Evolutionary conservation across 2,329 filamentous ascomycete genomes (phyloP).

Genomic region (Beauveria medogensis): DNA sequence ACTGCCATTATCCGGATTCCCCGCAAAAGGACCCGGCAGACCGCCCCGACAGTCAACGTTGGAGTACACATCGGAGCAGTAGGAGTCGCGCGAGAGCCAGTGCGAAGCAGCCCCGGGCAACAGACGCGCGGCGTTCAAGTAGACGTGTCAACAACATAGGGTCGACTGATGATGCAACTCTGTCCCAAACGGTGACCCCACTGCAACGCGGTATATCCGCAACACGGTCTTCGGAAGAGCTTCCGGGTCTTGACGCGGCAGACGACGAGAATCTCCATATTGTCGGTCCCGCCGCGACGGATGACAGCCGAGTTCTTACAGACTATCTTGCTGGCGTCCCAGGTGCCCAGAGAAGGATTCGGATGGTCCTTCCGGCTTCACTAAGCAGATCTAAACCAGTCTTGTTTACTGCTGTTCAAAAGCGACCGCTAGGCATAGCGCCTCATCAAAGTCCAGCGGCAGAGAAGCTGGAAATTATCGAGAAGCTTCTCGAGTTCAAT

Average conservation of each 20-base stretch:
- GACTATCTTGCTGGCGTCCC: constrained; percentile 40
- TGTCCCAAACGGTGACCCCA: background rate
- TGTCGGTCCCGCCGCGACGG: constrained; percentile 50
- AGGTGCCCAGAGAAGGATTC: constrained; percentile 21
- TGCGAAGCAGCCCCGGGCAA: too few species aligned
- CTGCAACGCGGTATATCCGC: too few species aligned
- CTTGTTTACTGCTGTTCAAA: constrained; percentile 38
- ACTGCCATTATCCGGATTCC: constrained; percentile 43
- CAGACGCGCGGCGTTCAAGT: background rate
- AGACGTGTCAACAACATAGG: background rate
- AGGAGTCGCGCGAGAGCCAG: background rate
- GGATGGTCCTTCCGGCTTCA: constrained; percentile 24
- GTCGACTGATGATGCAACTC: too few species aligned
- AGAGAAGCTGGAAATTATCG: constrained; percentile 45
- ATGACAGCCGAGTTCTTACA: constrained; percentile 53
- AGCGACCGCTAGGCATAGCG: constrained; percentile 35
- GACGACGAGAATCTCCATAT: constrained; percentile 41
- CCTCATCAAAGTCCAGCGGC: constrained; percentile 30
- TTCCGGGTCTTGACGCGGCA: constrained; percentile 18
- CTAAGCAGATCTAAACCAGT: constrained; percentile 29
- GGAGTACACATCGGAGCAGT: background rate
- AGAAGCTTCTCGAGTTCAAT: constrained; percentile 50
- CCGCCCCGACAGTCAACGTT: background rate
- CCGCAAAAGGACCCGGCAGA: background rate
- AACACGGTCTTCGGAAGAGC: background rate